These are phyloP conservation scores for Pilaira anomala DNA, from an alignment of 192 early-diverging fungal genomes.

Conservation along the genomic window DNA sequence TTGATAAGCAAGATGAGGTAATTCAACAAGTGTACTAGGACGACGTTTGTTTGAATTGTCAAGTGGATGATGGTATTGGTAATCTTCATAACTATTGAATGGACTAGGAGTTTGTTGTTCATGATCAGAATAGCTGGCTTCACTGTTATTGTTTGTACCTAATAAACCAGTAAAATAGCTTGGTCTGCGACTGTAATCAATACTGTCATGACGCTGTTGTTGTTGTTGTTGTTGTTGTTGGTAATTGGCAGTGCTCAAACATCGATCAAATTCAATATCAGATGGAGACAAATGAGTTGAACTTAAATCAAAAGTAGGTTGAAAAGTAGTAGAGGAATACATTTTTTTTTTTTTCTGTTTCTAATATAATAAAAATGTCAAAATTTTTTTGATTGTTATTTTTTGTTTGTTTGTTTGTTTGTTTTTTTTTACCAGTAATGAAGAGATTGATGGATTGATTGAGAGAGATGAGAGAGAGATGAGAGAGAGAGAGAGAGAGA, in stretches of 20 bases:
- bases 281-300: background rate
- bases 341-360: background rate
- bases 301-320: conserved; percentile 5
- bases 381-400: conserved; percentile 1
- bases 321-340: conserved; percentile 3
- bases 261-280: conserved; percentile 1
- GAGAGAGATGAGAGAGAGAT: background rate
- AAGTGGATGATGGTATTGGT: conserved; percentile 3
- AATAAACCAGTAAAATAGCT: conserved; percentile 27
- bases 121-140: conserved; percentile 23
- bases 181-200: conserved; percentile 23
- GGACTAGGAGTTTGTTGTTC: conserved; percentile 28
- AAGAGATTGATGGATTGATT: too few species aligned
- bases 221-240: too few species aligned
- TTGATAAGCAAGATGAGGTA: conserved; percentile 12
- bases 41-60: conserved; percentile 16
- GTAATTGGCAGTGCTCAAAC: background rate
- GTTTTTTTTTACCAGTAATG: conserved; percentile 5
- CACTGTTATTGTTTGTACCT: conserved; percentile 7
- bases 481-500: background rate
- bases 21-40: conserved; percentile 3
- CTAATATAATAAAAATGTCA: background rate
- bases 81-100: conserved; percentile 16
- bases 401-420: background rate
- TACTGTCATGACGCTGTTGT: conserved; percentile 17